Evolutionary conservation across 2,329 filamentous ascomycete species (phyloP), one percentile per base, ranked within the genome.

Genomic region (Trichoderma polysporum): DNA sequence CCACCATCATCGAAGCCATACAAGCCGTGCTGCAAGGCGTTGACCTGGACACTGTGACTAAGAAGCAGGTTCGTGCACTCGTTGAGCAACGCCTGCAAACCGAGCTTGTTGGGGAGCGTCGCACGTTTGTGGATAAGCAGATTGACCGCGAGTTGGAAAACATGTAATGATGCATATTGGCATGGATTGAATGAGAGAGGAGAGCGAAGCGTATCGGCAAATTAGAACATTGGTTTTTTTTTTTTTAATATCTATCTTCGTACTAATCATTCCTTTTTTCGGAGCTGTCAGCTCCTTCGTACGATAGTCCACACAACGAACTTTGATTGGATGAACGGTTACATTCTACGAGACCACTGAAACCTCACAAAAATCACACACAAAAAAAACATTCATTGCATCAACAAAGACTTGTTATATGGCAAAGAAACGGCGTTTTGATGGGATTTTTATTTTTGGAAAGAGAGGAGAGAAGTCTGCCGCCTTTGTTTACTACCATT

Each of bases 1-100:
- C 82, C 53, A 86, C 88, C 68, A 97, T 99, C 70, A 85, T 92
- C 19, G 91, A 96, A 69, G 91, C 92, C 1, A 94, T 98, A 69
- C 91, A 93, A 74, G 83, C 85, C 59, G 95, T 95, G 73, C 83
- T 99, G 69, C 81, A 85, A 17, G 94, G 97, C 74, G 93, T 97
- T 0, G 94, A 99, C 78, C 84, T 99, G 49, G 95, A 99, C 77
- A 94, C 87, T n/a, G 92, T 98, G 56, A 99, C 95, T 7, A 99
- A 98, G 88, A 99, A 99, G 83, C 94, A 98, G 81, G 90, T 95
- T 66, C 86, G 92, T 59, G 94, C 92, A 3, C 85, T 98, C 52
- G 93, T 97, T 13, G 95, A 99, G 81, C 93, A 97, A 82, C 88
- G 94, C 74, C 81, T 99, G 69, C 94, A 97, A 81, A 94, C 91